Conservation (phyloP, 495 filamentous ascomycete species). For the Hypoxylon lenormandii region DNA sequence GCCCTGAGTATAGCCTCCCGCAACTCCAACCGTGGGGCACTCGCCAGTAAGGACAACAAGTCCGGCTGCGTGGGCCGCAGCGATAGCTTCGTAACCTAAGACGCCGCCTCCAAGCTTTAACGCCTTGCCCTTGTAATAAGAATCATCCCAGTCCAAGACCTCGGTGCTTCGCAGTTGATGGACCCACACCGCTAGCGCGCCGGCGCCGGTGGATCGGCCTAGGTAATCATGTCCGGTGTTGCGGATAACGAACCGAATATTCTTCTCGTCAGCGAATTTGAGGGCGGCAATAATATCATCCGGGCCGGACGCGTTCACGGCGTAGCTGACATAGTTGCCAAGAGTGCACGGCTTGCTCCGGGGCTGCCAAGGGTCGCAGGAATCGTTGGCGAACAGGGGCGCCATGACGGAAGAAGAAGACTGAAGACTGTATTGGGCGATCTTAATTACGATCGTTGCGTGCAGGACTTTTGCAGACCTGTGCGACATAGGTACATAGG, state of each 20-base stretch:
- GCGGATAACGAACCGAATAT: conserved; percentile 63
- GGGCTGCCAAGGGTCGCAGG: conserved; percentile 63
- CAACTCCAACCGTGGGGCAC: conserved; percentile 47
- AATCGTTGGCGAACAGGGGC: conserved; percentile 58
- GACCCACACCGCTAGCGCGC: conserved; percentile 64
- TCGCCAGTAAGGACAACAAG: conserved; percentile 57
- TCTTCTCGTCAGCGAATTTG: conserved; percentile 60
- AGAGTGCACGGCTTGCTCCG: conserved; percentile 61
- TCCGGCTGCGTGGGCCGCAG: conserved; percentile 54
- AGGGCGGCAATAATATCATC: conserved; percentile 61
- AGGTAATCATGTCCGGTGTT: conserved; percentile 72
- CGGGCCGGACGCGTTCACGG: conserved; percentile 59
- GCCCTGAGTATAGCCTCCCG: conserved; percentile 60
- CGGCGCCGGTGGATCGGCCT: conserved; percentile 67
- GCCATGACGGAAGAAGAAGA: conserved; percentile 60
- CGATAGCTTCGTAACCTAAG: conserved; percentile 61
- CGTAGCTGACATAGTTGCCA: conserved; percentile 70
- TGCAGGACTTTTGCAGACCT: not conserved
- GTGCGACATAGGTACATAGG: conserved; percentile 25
- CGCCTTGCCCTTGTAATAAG: conserved; percentile 58
- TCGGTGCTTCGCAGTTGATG: conserved; percentile 64
- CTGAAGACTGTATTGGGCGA: conserved; percentile 50
- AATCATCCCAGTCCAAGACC: conserved; percentile 56
- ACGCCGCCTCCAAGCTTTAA: conserved; percentile 64
- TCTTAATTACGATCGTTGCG: not conserved